These are phyloP conservation scores for Phellinidium pouzarii DNA, from an alignment of 1,284 basidiomycete species.

Conservation along the genomic window DNA sequence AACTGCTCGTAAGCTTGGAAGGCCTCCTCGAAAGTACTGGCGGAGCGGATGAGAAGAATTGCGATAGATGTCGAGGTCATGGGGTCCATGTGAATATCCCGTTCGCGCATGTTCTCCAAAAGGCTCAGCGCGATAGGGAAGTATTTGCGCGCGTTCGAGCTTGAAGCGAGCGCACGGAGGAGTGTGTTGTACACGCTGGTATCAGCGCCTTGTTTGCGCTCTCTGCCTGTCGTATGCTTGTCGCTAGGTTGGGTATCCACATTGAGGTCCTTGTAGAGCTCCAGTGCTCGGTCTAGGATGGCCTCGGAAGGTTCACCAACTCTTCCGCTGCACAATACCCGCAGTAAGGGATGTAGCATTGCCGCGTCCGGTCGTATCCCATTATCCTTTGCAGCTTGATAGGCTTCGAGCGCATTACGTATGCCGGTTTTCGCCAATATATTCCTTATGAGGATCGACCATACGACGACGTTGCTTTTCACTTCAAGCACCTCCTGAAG, in stretches of 20 bases:
- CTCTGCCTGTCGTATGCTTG: background rate
- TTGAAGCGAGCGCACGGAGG: constrained; percentile 45
- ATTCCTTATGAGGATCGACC: constrained; percentile 48
- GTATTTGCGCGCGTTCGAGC: constrained; percentile 39
- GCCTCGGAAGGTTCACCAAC: constrained; percentile 33
- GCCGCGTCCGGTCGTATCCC: constrained; percentile 41
- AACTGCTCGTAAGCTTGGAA: constrained; percentile 52
- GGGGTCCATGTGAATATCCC: constrained; percentile 29
- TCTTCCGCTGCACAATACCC: constrained; percentile 36
- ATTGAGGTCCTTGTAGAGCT: constrained; percentile 32
- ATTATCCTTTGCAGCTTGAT: constrained; percentile 35
- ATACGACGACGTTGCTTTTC: constrained; percentile 36
- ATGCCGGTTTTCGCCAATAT: constrained; percentile 28
- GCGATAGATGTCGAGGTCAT: constrained; percentile 45
- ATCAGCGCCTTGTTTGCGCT: constrained; percentile 26
- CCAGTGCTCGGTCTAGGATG: constrained; percentile 42
- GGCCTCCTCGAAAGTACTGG: constrained; percentile 49
- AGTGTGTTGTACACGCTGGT: constrained; percentile 49
- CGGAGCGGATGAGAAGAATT: constrained; percentile 52
- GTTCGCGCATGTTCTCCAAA: constrained; percentile 44
- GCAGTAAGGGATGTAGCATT: constrained; percentile 48
- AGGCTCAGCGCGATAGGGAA: constrained; percentile 43
- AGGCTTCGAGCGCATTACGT: constrained; percentile 39
- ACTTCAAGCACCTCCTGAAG: constrained; percentile 38
- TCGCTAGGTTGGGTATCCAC: background rate